Conservation (phyloP, 768 basidiomycete genomes). For the Scleroderma bovista region DNA sequence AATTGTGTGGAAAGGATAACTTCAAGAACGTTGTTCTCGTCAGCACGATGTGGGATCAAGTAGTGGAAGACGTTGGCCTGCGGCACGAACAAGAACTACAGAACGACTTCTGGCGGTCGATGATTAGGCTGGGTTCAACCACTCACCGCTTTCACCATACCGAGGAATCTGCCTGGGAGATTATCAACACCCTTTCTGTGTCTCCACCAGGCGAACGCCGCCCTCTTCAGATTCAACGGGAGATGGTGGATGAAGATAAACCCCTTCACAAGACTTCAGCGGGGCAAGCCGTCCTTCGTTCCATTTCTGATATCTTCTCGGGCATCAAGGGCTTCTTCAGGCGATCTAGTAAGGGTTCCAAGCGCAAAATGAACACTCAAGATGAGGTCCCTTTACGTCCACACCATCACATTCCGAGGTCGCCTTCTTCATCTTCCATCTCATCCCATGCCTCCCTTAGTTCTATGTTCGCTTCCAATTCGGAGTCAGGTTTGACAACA, state of each 20-base stretch:
- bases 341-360: background rate
- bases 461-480: background rate
- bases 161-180: constrained; percentile 21
- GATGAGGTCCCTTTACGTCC: background rate
- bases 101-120: constrained; percentile 23
- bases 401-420: background rate
- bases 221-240: background rate
- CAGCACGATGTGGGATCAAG: constrained; percentile 32
- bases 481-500: background rate
- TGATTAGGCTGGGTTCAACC: constrained; percentile 23
- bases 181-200: constrained; percentile 13
- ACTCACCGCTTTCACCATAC: constrained; percentile 18
- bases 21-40: constrained; percentile 26
- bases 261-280: background rate
- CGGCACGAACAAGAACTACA: constrained; percentile 25
- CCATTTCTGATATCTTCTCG: background rate
- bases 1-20: constrained; percentile 19
- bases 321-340: background rate
- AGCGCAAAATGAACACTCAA: background rate
- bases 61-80: constrained; percentile 12
- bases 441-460: background rate
- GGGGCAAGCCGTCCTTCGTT: background rate
- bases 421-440: background rate
- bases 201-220: background rate
- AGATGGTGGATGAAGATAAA: background rate